Evolutionary conservation across 2,329 filamentous ascomycete genomes (phyloP).

Genomic region (Ceratocystis cacaofunesta): DNA sequence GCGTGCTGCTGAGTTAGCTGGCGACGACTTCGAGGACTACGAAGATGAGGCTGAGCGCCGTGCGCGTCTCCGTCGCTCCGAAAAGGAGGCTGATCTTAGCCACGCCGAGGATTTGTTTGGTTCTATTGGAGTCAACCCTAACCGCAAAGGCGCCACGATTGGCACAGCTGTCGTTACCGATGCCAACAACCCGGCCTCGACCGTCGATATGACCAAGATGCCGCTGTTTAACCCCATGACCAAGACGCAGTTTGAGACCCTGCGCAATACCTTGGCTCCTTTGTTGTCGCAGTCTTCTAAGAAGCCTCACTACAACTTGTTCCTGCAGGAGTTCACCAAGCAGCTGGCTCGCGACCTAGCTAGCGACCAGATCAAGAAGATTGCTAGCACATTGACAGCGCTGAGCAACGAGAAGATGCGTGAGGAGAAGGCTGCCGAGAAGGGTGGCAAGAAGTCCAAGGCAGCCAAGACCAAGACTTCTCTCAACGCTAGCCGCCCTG

Average conservation of each 20-base stretch:
- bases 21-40: constrained; percentile 37
- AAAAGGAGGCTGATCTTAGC: constrained; percentile 76
- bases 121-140: constrained; percentile 49
- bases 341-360: constrained; percentile 73
- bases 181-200: constrained; percentile 56
- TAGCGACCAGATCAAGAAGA: constrained; percentile 93
- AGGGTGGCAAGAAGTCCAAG: constrained; percentile 93
- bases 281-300: constrained; percentile 60
- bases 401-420: constrained; percentile 96
- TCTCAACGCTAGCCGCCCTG: constrained; percentile 50
- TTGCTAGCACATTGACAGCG: constrained; percentile 73
- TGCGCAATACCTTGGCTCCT: constrained; percentile 66
- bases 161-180: constrained; percentile 55
- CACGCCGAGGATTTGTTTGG: constrained; percentile 89
- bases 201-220: constrained; percentile 66
- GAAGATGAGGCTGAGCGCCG: constrained; percentile 61
- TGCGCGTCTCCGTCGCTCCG: constrained; percentile 58
- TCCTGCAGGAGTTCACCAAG: constrained; percentile 83
- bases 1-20: constrained; percentile 39
- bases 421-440: constrained; percentile 89
- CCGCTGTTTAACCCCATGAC: constrained; percentile 79
- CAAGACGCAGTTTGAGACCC: constrained; percentile 68
- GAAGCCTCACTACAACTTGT: constrained; percentile 81
- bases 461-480: constrained; percentile 88
- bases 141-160: constrained; percentile 52